These are phyloP conservation scores for Nymphaea colorata DNA, from an alignment of 164 flowering plant genomes.

Conservation along the genomic window DNA sequence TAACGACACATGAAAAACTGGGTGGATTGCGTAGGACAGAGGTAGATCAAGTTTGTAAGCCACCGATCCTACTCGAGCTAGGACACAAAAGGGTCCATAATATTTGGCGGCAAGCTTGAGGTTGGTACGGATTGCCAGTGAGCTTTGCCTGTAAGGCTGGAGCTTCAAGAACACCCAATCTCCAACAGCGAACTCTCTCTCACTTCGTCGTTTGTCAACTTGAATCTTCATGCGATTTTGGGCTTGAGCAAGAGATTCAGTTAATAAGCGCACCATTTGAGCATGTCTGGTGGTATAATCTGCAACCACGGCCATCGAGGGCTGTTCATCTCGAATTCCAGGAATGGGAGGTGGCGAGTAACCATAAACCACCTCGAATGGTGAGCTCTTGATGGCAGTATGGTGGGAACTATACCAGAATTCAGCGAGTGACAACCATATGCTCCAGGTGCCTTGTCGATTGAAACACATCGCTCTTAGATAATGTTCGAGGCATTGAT, in stretches of 20 bases:
- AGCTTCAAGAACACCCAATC: neutral
- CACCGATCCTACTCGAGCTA: neutral
- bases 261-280: neutral
- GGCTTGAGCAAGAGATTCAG: neutral
- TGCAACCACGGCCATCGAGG: neutral
- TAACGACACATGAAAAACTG: neutral
- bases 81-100: neutral
- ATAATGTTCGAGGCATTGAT: neutral
- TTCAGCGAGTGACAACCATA: neutral
- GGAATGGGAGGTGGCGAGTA: neutral
- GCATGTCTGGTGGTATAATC: neutral
- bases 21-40: neutral
- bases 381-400: neutral
- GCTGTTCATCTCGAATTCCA: neutral
- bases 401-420: conserved; percentile 1
- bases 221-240: neutral
- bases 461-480: neutral
- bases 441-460: neutral
- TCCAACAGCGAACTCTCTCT: neutral
- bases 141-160: neutral
- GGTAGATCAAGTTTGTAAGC: conserved; percentile 1
- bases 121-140: too few relatives aligned
- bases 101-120: neutral
- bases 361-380: neutral
- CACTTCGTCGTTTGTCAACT: neutral